phyloP scores from a whole-genome alignment of 2,329 filamentous ascomycete genomes.

The Ceratocystis lukuohia region DNA sequence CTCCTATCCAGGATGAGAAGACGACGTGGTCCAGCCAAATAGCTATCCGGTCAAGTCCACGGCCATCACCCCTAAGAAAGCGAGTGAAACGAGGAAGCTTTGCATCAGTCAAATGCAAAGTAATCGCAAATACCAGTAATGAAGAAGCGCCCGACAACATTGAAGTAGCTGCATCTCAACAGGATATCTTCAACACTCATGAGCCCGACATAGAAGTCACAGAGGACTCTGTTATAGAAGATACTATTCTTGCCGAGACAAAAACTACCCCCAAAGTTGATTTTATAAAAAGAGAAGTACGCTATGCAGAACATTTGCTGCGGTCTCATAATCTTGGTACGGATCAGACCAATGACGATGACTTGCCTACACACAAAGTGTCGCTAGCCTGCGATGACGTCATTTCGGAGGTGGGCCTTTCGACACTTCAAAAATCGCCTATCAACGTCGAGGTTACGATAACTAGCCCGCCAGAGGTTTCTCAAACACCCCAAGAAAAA shows the following conservation, averaged over 20 bases:
- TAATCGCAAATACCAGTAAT: too few species aligned
- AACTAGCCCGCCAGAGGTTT: slow-evolving; percentile 3
- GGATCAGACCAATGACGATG: neutral
- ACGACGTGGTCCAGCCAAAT: slow-evolving; percentile 13
- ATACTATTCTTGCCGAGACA: slow-evolving; percentile 7
- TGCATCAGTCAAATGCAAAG: neutral
- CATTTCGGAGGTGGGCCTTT: neutral
- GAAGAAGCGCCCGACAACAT: neutral
- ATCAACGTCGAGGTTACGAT: neutral
- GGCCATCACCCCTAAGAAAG: neutral
- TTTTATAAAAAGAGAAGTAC: neutral
- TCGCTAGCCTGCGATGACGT: neutral
- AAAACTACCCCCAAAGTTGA: neutral
- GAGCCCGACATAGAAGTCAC: neutral
- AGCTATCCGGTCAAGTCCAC: slow-evolving; percentile 15
- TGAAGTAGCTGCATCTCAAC: slow-evolving; percentile 4
- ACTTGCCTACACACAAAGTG: neutral
- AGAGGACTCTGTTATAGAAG: slow-evolving; percentile 13
- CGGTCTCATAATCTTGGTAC: neutral
- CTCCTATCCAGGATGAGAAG: neutral
- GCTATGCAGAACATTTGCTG: neutral
- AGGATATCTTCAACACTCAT: neutral
- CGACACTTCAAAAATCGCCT: slow-evolving; percentile 1
- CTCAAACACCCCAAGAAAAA: neutral
- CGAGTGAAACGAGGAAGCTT: neutral